Base-by-base conservation (phyloP, 2,329 filamentous ascomycete genomes). In the Colletotrichum ledebouriae region DNA sequence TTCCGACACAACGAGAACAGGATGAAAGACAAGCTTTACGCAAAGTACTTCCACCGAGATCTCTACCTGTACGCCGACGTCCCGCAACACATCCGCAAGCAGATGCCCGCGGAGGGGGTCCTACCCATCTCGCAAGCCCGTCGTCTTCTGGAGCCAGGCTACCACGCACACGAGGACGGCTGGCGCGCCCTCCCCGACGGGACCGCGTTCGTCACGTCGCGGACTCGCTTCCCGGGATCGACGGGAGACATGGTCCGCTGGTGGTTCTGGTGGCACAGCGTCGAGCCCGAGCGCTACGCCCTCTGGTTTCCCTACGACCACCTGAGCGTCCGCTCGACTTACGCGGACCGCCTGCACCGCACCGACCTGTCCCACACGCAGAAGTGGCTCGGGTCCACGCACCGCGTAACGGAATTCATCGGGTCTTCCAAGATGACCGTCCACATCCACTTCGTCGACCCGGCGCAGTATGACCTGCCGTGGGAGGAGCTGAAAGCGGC, bases 241-340 rank as follows among this genome's bases (percentile, higher is more conserved):
- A 68, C 65, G 6, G 65, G 65, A 42, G 65, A 65, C 22, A 68
- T 68, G 65, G 20, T 68, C 22, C 65, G 61, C 22, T 68, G 65
- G 65, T 68, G 65, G 65, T 68, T 68, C 13, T 68, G 65, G 65
- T 68, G 65, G 65, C 65, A 68, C 61, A 68, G 65, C 42, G 55
- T 68, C 47, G 65, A 68, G 49, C 61, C 65, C 22, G 65, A 68
- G 65, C 65, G 65, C 11, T 68, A 68, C 41, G 65, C 65, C 55
- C 65, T 68, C 22, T 68, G 65, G 65, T 65, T 65, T 1, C 65
- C 65, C 1, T 59, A 68, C 55, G 65, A 68, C 47, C 65, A 68
- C 34, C 49, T 68, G 12, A 41, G 39, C 17, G 49, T 50, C 6
- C 65, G 49, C 17, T 68, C 65, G 41, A 49, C 25, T 9, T 68